Percentiles rank a stretch among this genome's conserved stretches.
Evolutionary conservation across 2,329 filamentous ascomycete genomes (phyloP).

Genomic region (Diaporthe citri): DNA sequence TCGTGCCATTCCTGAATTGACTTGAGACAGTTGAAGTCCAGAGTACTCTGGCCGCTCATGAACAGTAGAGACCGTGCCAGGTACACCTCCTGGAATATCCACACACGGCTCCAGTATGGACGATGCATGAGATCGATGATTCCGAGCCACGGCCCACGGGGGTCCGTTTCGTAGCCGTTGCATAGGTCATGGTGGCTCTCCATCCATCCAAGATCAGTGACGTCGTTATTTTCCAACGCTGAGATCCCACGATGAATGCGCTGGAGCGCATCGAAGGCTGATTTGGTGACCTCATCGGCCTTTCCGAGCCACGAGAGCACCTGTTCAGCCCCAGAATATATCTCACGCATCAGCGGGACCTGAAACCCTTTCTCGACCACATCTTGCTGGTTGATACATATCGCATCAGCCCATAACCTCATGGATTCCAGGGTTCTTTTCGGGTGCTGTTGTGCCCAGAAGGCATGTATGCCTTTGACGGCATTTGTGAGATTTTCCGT

Average conservation of each 20-base stretch:
- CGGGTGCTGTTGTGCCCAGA: neutral
- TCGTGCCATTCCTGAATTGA: neutral
- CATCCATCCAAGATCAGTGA: neutral
- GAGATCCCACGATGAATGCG: neutral
- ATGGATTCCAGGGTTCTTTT: neutral
- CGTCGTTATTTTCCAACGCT: neutral
- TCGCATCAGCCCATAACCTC: neutral
- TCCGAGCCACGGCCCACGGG: neutral
- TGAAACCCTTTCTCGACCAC: neutral
- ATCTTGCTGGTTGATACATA: neutral
- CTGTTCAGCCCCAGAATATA: neutral
- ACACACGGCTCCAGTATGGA: neutral
- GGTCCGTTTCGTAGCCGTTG: neutral
- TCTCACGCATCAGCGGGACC: neutral
- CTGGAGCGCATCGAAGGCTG: neutral
- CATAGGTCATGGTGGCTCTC: neutral
- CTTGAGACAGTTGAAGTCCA: neutral
- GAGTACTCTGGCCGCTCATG: neutral
- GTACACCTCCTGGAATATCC: neutral
- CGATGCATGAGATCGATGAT: neutral
- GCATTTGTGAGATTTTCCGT: slow-evolving; percentile 2
- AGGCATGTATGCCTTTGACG: neutral
- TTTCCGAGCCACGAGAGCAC: neutral
- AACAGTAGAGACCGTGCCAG: neutral
- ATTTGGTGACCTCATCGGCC: neutral